These are phyloP conservation scores for Cicer chorassanicum DNA, from an alignment of 306 rosid species.

Conservation along the genomic window DNA sequence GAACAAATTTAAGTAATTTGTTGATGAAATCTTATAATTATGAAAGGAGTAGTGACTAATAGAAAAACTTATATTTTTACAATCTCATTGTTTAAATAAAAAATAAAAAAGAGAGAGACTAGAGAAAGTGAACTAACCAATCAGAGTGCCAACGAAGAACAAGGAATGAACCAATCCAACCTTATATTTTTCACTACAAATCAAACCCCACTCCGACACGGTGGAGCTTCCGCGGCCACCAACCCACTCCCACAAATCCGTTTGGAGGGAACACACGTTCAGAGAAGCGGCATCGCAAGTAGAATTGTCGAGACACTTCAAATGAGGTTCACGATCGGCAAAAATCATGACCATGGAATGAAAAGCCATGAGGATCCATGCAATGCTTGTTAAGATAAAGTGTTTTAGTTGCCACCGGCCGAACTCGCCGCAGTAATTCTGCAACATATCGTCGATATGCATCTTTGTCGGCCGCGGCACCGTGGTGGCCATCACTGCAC, in stretches of 20 bases:
- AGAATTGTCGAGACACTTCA: constrained; percentile 50
- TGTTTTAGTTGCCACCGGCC: constrained; percentile 84
- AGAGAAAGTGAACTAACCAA: constrained; percentile 60
- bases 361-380: constrained; percentile 91
- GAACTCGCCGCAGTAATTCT: constrained; percentile 78
- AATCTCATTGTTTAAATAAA: background rate
- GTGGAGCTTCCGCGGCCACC: constrained; percentile 55
- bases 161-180: constrained; percentile 87
- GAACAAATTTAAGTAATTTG: no score
- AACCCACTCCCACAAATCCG: constrained; percentile 63
- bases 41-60: no score
- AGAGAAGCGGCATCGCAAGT: no score
- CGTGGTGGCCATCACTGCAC: no score
- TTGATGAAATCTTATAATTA: no score
- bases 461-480: no score
- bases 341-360: constrained; percentile 97
- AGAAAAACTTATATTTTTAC: no score
- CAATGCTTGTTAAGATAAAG: constrained; percentile 79
- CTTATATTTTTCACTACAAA: constrained; percentile 77
- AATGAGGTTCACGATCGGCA: constrained; percentile 74
- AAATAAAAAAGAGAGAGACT: background rate
- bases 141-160: constrained; percentile 95
- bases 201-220: constrained; percentile 72
- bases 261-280: no score
- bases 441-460: constrained; percentile 68